Base-by-base conservation (phyloP, 2,329 filamentous ascomycete genomes). In the Neonectria punicea region DNA sequence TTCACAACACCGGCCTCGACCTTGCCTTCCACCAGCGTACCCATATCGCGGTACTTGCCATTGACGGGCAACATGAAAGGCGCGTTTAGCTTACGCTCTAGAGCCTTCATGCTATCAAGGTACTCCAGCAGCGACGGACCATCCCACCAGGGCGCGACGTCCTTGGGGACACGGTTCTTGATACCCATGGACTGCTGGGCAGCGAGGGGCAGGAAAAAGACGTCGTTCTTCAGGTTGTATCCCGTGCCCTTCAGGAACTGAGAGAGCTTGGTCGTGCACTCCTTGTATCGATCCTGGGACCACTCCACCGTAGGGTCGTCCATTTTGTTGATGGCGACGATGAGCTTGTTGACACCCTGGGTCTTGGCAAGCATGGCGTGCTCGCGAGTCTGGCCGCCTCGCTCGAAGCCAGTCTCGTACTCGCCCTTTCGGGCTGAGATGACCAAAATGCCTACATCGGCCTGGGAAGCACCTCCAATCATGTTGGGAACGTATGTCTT, bases 1-100 rank as follows among this genome's bases (percentile, higher is more conserved):
- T 96, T 96, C 79, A 97, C 86, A 51, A 98, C 92, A 78, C 94
- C 95, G 18, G 94, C 92, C 81, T 99, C 96, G 70, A 99, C 92
- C 86, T 98, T 97, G 71, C 96, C 96, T 83, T 99, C 97, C 46
- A 98, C 89, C 88, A 99, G 94, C 67, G 96, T 99, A 74, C 96
- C 96, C 87, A 99, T 91, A 78, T 99, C 97, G 74, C 92, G 89
- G 85, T 98, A 99, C 83, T 99, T 99, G 81, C 93, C 93, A 69
- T 92, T 93, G 70, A 99, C 87, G 9, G 96, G 93, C 94, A 99
- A 98, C 96, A 99, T 98, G 86, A 99, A 98, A 10, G 96, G 95
- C 2, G 96, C 96, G 74, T 97, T 97, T 74, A 98, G 82, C 85
- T 98, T 99, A 74, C 96, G 93, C 80, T 99, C 95, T 43, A 98